Percentiles rank a stretch among this genome's conserved stretches.
Evolutionary conservation across 1,139 yeast species (phyloP).

Genomic region (Kurtzmaniella quercitrusa): DNA sequence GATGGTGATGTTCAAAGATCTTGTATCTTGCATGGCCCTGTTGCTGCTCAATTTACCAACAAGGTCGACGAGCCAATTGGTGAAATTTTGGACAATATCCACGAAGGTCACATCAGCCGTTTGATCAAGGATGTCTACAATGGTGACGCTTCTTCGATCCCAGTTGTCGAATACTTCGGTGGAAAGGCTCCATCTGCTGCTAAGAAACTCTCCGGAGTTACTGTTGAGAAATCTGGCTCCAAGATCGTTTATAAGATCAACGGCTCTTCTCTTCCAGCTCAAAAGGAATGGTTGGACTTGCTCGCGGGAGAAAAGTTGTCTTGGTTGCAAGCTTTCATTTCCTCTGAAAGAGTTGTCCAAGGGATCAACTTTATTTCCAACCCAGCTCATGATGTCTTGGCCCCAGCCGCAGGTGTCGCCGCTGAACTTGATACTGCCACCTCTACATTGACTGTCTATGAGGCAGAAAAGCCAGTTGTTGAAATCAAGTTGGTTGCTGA

Average conservation of each 20-base stretch:
- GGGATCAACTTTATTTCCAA: slow-evolving; percentile 75
- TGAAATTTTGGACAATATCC: slow-evolving; percentile 82
- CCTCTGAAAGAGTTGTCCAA: slow-evolving; percentile 79
- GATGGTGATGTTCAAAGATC: slow-evolving; percentile 97
- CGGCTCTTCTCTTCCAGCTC: slow-evolving; percentile 46
- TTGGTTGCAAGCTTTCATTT: slow-evolving; percentile 91
- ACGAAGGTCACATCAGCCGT: slow-evolving; percentile 79
- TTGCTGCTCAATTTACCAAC: slow-evolving; percentile 89
- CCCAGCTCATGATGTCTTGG: slow-evolving; percentile 74
- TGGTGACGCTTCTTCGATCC: slow-evolving; percentile 68
- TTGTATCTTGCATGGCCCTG: slow-evolving; percentile 97
- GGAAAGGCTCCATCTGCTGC: slow-evolving; percentile 47
- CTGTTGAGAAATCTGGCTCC: slow-evolving; percentile 31
- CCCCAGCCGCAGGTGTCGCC: slow-evolving; percentile 63
- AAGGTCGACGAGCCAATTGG: slow-evolving; percentile 89
- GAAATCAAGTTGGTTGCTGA: slow-evolving; percentile 49
- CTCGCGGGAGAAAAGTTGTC: slow-evolving; percentile 75
- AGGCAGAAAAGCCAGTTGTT: slow-evolving; percentile 68
- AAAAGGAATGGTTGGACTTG: slow-evolving; percentile 67
- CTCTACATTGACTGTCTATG: slow-evolving; percentile 62
- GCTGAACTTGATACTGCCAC: slow-evolving; percentile 62
- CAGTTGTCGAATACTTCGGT: slow-evolving; percentile 87
- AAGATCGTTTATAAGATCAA: slow-evolving; percentile 32
- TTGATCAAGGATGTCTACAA: slow-evolving; percentile 67
- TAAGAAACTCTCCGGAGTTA: slow-evolving; percentile 25